Base-by-base conservation (phyloP, 139 green algal species). In the Chlamydomonas sphaeroides region DNA sequence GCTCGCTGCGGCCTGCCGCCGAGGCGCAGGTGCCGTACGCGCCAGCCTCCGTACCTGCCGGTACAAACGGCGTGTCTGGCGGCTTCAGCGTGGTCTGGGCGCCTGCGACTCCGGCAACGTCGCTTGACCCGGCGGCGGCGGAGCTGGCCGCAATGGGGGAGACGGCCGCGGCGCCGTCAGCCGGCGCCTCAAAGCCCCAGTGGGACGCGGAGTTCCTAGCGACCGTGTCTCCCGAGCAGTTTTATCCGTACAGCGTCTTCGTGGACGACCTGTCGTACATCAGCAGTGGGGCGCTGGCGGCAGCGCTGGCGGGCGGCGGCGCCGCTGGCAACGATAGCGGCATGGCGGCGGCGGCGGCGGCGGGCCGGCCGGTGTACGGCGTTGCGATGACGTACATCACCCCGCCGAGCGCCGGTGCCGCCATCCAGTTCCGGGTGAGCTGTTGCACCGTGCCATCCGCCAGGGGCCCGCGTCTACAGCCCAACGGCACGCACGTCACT, bases 241-340 rank as follows among this genome's bases (percentile, higher is more conserved):
- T 53, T 36, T 80, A 61, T 42, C 41, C 74, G 74, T 80, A 70
- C 38, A 80, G 74, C 59, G n/a, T 61, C 30, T 71, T 62, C 25
- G 38, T 70, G 30, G 74, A 80, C 17, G 74, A 80, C 28, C 39
- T 80, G 57, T 25, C 36, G 28, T 80, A 32, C 74, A 65, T 5
- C 1, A 23, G 17, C 0, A n/a, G 15, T 42, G 74, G 63, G 10
- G 28, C 57, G 59, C 74, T 80, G 39, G 39, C 42, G 30, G 39
- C 15, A 0, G 59, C 59, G 39, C 61, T 80, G 39, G 59, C 59
- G 6, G 74, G 59, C 56, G 56, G 36, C 28, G 57, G 23, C 14
- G 72, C 25, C 56, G 20, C 56, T 25, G 56, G 21, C 20, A 25
- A 21, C 10, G 56, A 57, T 28, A 26, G 35, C 0, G 38, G 49